Base-by-base conservation (phyloP, 805 yeast species). In the Starmerella tilneyi region DNA sequence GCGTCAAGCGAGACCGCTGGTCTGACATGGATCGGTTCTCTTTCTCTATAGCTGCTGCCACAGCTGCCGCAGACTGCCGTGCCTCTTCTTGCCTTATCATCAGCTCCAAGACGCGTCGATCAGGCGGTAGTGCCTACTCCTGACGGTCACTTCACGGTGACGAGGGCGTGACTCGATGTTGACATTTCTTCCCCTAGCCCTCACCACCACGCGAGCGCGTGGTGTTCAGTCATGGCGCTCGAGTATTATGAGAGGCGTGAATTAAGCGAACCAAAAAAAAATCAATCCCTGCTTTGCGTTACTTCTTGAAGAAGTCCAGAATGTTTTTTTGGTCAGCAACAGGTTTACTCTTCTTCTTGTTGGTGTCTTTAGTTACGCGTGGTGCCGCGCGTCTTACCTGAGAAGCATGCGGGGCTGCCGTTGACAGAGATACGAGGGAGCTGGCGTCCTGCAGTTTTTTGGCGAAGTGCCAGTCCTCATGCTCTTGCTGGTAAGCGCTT, bases 391-490 rank as follows among this genome's bases (percentile, higher is more conserved):
- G 7, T 7, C n/a, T n/a, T n/a, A n/a, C n/a, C n/a, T n/a, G n/a
- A n/a, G n/a, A n/a, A n/a, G n/a, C n/a, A n/a, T n/a, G n/a, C n/a
- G 41, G 41, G 27, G 19, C 9, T 6, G 33, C 19, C 17, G 13
- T 12, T 4, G 12, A 26, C 4, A 6, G 17, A 26, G 8, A 19
- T 5, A 27, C 12, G 5, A 20, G 21, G 11, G 26, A 12, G 8
- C 5, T 15, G 16, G 36, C 35, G 5, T 44, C 39, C 43, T 50
- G 60, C 38, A 67, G 50, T 9, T 53, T 51, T 39, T 47, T 48
- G 5, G 72, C 72, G 43, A 59, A 57, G 35, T 67, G 72, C 66
- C 68, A 67, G 43, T 67, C 72, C 9, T 43, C 44, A 45, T 67
- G 72, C 41, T 67, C 69, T 7, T 44, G 53, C 17, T 47, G 40